Conservation (phyloP, 2,329 filamentous ascomycete genomes). For the Amauroascus niger region DNA sequence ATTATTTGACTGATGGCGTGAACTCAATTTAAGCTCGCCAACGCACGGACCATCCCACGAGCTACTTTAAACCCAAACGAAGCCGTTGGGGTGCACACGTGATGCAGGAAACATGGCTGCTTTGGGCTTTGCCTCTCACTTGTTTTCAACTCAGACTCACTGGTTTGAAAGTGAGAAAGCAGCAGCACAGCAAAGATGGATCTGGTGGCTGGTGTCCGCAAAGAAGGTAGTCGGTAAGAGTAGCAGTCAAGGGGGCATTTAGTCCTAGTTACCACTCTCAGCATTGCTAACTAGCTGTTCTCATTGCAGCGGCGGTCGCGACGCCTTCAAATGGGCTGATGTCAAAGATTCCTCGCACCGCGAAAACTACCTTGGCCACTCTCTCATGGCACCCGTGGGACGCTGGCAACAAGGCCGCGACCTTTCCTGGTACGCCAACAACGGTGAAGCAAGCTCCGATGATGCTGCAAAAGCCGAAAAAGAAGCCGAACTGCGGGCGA, state of each 20-base stretch:
- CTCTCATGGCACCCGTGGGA: slow-evolving; percentile 81
- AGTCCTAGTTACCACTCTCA: background rate
- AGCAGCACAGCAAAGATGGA: slow-evolving; percentile 56
- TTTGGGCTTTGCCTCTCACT: background rate
- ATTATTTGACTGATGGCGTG: background rate
- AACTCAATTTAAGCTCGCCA: slow-evolving; percentile 1
- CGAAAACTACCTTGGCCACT: slow-evolving; percentile 85
- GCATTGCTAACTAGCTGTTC: background rate
- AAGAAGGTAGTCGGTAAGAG: slow-evolving; percentile 66
- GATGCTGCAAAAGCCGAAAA: slow-evolving; percentile 47
- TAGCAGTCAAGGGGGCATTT: too few species aligned
- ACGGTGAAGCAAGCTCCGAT: slow-evolving; percentile 44
- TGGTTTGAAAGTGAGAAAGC: background rate
- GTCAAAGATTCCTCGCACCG: slow-evolving; percentile 78
- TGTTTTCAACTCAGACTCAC: background rate
- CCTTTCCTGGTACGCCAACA: slow-evolving; percentile 55
- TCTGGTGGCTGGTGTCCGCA: slow-evolving; percentile 82
- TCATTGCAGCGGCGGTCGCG: slow-evolving; percentile 59
- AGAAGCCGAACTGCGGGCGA: slow-evolving; percentile 64
- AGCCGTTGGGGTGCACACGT: background rate
- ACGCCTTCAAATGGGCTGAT: slow-evolving; percentile 94
- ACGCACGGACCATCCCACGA: background rate
- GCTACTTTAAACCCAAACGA: background rate
- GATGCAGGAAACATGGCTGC: background rate
- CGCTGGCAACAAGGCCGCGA: slow-evolving; percentile 79